phyloP scores from a whole-genome alignment of 805 yeast species.

The Candida corydali region DNA sequence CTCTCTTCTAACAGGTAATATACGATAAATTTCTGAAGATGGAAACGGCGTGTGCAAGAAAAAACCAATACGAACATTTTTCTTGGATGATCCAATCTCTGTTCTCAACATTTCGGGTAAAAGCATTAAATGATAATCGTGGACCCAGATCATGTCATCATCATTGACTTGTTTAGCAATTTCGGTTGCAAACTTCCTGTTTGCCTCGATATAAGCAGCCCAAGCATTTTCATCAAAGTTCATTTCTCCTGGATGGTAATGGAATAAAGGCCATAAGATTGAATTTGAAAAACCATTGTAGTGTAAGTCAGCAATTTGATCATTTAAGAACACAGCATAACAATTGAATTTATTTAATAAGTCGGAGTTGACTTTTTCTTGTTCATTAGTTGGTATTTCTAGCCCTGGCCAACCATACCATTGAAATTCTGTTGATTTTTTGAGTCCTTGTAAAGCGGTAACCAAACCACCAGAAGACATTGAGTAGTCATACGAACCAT shows the following conservation, averaged over 20 bases:
- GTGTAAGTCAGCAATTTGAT: slow-evolving; percentile 90
- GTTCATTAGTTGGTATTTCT: slow-evolving; percentile 77
- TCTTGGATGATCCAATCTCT: slow-evolving; percentile 44
- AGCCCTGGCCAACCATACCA: slow-evolving; percentile 98
- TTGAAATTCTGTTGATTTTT: slow-evolving; percentile 76
- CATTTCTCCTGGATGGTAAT: slow-evolving; percentile 99
- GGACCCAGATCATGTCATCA: slow-evolving; percentile 93
- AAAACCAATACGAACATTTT: slow-evolving; percentile 78
- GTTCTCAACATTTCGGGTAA: slow-evolving; percentile 83
- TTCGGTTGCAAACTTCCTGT: slow-evolving; percentile 70
- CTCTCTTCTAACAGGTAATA: slow-evolving; percentile 91
- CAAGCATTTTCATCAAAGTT: slow-evolving; percentile 96
- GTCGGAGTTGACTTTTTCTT: slow-evolving; percentile 63
- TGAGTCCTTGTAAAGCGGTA: slow-evolving; percentile 89
- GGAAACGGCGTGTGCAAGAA: slow-evolving; percentile 98
- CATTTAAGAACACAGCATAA: slow-evolving; percentile 82
- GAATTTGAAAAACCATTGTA: slow-evolving; percentile 95
- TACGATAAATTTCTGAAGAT: slow-evolving; percentile 91
- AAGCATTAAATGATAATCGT: slow-evolving; percentile 95
- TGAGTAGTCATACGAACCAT: slow-evolving; percentile 69
- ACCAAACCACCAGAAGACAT: slow-evolving; percentile 99
- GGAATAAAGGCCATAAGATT: slow-evolving; percentile 96
- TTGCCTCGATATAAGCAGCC: slow-evolving; percentile 96
- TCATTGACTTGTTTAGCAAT: slow-evolving; percentile 69
- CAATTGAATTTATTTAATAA: slow-evolving; percentile 77